Evolutionary conservation across 1,284 basidiomycete genomes (phyloP).

Genomic region (Pholiota adiposa): DNA sequence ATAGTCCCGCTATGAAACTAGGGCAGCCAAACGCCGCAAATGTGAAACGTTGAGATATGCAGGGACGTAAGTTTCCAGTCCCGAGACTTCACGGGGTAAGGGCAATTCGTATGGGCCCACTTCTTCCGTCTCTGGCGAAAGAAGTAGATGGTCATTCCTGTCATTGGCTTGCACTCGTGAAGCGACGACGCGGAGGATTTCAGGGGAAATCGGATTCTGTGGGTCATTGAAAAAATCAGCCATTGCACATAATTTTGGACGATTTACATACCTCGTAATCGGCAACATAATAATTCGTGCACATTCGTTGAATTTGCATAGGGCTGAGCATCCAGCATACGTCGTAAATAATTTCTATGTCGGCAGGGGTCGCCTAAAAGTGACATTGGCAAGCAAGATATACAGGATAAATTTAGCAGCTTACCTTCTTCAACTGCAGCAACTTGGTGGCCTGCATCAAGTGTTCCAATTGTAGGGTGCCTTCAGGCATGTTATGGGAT

Average conservation of each 20-base stretch:
- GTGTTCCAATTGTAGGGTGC: conserved; percentile 96
- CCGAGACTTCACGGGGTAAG: conserved; percentile 85
- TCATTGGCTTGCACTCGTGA: conserved; percentile 94
- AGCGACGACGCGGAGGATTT: conserved; percentile 95
- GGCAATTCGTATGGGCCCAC: conserved; percentile 92
- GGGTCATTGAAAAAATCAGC: conserved; percentile 6
- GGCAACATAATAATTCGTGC: conserved; percentile 97
- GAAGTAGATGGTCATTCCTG: conserved; percentile 91
- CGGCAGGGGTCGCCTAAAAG: conserved; percentile 80
- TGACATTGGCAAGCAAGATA: background rate
- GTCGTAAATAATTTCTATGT: conserved; percentile 98
- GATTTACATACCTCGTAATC: conserved; percentile 85
- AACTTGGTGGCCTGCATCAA: conserved; percentile 99
- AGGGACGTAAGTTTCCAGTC: conserved; percentile 87
- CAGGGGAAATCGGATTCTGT: conserved; percentile 93
- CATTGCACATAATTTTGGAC: background rate
- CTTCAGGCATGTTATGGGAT: conserved; percentile 98
- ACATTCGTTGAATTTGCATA: conserved; percentile 99
- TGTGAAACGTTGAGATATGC: conserved; percentile 87
- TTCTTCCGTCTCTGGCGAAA: conserved; percentile 94
- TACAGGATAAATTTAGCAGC: conserved; percentile 20
- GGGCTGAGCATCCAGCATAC: conserved; percentile 99
- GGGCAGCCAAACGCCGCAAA: conserved; percentile 78
- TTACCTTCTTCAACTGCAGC: conserved; percentile 96
- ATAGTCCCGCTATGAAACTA: conserved; percentile 60